Base-by-base conservation (phyloP, 768 basidiomycete species). In the Trametes elegans region DNA sequence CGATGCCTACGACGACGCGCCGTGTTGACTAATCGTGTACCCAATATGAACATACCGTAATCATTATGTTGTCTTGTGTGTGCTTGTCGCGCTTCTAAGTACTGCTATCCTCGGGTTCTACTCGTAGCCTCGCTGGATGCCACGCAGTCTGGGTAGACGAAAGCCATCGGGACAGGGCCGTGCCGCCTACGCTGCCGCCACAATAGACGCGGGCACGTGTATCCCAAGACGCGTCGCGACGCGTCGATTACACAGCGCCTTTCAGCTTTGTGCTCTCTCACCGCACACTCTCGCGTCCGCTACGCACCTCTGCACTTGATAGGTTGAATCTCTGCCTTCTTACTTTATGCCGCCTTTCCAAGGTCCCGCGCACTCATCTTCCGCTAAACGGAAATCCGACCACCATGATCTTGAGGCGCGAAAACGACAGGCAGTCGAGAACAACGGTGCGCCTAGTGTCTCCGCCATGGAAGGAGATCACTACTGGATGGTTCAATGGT, bases 401-500 rank as follows among this genome's bases (percentile, higher is more conserved):
- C 51, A 49, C 3, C 50, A 59, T 31, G 66, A 62, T 24, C 56
- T 41, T 41, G 47, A 49, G 19, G 53, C 28, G 18, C 54, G 56
- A 19, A 69, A 69, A 53, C 56, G 55, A 38, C 66, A 64, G 32
- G 65, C 64, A 10, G 18, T 62, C 0, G 60, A 57, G 27, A 51
- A 51, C 44, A 57, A 59, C 14, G 57, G 39, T 7, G 32, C 28
- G n/a, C 29, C 47, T 24, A 39, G 39, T 8, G 29, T 56, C 21
- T 40, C 34, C 16, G 58, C 53, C 16, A 32, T 52, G 47, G 53
- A 57, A 43, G 52, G 60, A 18, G 62, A 64, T 28, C 75, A 76
- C 46, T 82, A 82, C 58, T 92, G 88, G 88, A 85, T 88, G 79
- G 82, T 89, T 31, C 87, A 89, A 70, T 91, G 90, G 88, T 86